Evolutionary conservation across 306 rosid species (phyloP).

Genomic region (Potentilla sterilis): DNA sequence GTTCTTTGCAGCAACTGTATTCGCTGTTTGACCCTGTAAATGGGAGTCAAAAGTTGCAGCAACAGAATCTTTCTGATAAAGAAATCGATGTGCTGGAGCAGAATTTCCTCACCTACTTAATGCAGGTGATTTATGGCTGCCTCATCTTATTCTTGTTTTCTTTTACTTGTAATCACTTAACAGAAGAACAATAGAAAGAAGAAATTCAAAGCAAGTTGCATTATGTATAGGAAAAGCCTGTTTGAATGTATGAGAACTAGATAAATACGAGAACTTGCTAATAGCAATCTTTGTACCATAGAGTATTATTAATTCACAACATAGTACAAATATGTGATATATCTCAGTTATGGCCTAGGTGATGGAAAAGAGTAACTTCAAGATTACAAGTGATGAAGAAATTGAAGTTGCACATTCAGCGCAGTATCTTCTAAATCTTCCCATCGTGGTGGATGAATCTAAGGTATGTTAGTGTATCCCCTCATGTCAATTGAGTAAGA

Average conservation of each 20-base stretch:
- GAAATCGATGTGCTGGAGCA: constrained; percentile 85
- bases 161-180: neutral
- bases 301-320: neutral
- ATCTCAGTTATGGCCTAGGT: constrained; percentile 41
- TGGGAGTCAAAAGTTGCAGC: constrained; percentile 77
- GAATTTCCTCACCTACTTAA: constrained; percentile 75
- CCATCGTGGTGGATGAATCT: constrained; percentile 83
- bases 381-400: constrained; percentile 70
- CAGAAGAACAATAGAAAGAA: neutral
- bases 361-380: constrained; percentile 96
- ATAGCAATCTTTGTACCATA: neutral
- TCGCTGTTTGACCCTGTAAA: constrained; percentile 81
- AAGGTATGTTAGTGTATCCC: constrained; percentile 52
- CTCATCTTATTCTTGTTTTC: neutral
- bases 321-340: neutral
- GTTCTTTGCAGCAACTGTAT: constrained; percentile 86
- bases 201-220: neutral
- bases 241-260: neutral
- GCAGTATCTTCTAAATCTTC: constrained; percentile 95
- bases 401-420: constrained; percentile 83
- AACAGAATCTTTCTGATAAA: constrained; percentile 51
- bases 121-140: constrained; percentile 50
- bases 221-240: neutral
- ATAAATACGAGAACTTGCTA: neutral
- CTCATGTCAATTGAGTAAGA: neutral